Conservation (phyloP, 495 filamentous ascomycete genomes). For the Podospora appendiculata region DNA sequence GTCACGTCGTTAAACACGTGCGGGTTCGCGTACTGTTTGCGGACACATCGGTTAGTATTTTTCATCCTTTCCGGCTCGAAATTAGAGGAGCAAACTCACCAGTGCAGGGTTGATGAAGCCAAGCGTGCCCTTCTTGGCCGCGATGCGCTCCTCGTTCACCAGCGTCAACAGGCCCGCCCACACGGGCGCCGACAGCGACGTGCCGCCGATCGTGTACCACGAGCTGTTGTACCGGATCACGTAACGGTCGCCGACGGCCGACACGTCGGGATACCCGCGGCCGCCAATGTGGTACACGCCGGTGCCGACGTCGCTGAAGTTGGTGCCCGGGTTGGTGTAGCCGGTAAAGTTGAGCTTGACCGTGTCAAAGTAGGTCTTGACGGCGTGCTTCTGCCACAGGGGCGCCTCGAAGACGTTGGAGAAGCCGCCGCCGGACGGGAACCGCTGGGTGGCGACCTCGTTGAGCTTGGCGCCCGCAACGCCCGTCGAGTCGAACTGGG, state of each 20-base stretch:
- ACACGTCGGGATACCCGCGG: constrained; percentile 56
- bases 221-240: constrained; percentile 32
- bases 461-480: constrained; percentile 10
- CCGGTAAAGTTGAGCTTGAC: constrained; percentile 19
- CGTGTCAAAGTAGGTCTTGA: constrained; percentile 45
- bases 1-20: constrained; percentile 53
- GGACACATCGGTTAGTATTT: background rate
- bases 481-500: constrained; percentile 10
- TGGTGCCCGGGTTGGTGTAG: constrained; percentile 15
- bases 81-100: constrained; percentile 35
- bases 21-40: constrained; percentile 43
- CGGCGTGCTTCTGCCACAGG: constrained; percentile 45
- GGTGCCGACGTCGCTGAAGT: background rate
- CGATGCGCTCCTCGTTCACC: constrained; percentile 56
- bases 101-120: constrained; percentile 50
- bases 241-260: constrained; percentile 50
- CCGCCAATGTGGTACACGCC: constrained; percentile 48
- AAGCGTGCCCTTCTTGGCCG: constrained; percentile 41
- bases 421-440: constrained; percentile 58
- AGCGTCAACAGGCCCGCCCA: constrained; percentile 52
- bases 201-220: constrained; percentile 39
- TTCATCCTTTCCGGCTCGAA: background rate
- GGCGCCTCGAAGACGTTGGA: constrained; percentile 56
- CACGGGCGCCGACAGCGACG: constrained; percentile 48
- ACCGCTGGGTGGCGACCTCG: constrained; percentile 33